phyloP scores from a whole-genome alignment of 345 rosid species.

The Boechera stricta region DNA sequence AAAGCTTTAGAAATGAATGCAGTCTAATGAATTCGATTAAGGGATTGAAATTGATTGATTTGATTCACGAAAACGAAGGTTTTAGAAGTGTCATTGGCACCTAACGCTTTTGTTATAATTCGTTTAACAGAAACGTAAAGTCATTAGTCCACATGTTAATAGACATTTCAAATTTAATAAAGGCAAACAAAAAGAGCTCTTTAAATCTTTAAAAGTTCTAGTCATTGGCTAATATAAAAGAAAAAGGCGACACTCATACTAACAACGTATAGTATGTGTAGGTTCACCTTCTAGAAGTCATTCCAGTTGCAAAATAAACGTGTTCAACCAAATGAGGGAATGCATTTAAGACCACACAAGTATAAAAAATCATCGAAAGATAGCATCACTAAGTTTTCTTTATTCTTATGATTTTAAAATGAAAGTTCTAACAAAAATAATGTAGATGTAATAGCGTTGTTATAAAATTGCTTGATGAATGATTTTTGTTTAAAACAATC shows the following conservation, averaged over 20 bases:
- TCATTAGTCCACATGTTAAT: conserved; percentile 14
- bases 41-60: conserved; percentile 40
- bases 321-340: conserved; percentile 4
- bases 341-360: neutral
- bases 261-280: neutral
- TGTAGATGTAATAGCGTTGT: no score
- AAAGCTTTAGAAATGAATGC: neutral
- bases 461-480: no score
- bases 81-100: conserved; percentile 42
- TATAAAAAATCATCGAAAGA: neutral
- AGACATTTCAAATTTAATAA: conserved; percentile 11
- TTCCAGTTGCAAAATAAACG: conserved; percentile 1
- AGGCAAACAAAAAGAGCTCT: neutral
- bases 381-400: no score
- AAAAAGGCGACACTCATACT: neutral
- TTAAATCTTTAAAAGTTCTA: neutral
- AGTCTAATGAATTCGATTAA: conserved; percentile 21
- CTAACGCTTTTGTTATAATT: conserved; percentile 42
- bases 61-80: conserved; percentile 38
- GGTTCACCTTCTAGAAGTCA: conserved; percentile 13
- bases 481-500: no score
- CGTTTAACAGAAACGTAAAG: conserved; percentile 24
- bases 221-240: neutral
- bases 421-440: no score
- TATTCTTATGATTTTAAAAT: no score